Evolutionary conservation across 352 stramenopile genomes (phyloP), one percentile per base, ranked within the genome.

Genomic region (Lagenidium giganteum): DNA sequence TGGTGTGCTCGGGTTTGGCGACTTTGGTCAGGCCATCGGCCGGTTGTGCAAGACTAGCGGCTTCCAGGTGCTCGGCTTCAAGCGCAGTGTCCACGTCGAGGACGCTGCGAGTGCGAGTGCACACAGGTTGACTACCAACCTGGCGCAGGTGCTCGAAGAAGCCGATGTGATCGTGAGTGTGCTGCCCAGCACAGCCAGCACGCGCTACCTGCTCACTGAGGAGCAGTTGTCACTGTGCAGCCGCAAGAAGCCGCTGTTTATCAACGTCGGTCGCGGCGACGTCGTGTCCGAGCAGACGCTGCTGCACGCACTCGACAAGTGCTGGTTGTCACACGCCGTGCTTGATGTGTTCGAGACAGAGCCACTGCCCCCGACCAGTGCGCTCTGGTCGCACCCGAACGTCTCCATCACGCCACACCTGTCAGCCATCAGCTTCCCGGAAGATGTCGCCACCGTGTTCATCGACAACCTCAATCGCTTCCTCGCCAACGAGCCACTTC

Each of bases 251-350:
- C 78, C 83, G 14, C 72, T 93, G 39, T 80, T 96, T 42, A 72
- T 95, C 54, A 95, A 95, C 56, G 80, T 92, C 42, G 86, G 86
- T 4, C 73, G 83, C 33, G 86, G 86, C 11, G 83, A 96, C 48
- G 59, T 96, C 4, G 70, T 93, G 38, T 51, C 55, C 17, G 78
- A 93, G 50, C 33, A 32, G 23, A 55, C 57, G 30, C 54, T 96
- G 38, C 3, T 95, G 21, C 20, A 55, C 5, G 70, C 81, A 28
- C 58, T 96, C 17, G 71, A 94, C 51, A 45, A 66, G 1, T 27
- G 61, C 2, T 71, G 64, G 32, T 54, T 96, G 28, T 81, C 72
- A 22, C 54, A 49, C n/a, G 71, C 71, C 4, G 72, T 83, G 45
- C 59, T 87, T 26, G 75, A 87, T 35, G 71, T 84, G 33, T 74